Evolutionary conservation across 441 rosid species (phyloP).

Genomic region (Rhodomyrtus psidioides): DNA sequence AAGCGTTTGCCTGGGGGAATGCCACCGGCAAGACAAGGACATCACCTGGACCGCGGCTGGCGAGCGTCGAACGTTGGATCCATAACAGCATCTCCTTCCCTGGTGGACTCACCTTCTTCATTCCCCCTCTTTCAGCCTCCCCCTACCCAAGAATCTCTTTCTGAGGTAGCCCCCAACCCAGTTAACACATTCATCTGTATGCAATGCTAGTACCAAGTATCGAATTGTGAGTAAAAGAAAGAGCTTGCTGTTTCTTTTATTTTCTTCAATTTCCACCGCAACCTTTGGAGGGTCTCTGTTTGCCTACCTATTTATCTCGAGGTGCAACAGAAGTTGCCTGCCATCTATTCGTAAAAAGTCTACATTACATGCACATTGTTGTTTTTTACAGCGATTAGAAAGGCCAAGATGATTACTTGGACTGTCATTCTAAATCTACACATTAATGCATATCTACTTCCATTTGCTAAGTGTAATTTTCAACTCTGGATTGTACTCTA

Average conservation of each 20-base stretch:
- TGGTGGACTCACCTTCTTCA: conserved; percentile 15
- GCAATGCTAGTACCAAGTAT: not conserved
- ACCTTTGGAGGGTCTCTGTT: not conserved
- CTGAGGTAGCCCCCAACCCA: conserved; percentile 17
- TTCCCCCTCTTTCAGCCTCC: conserved; percentile 37
- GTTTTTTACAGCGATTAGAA: not conserved
- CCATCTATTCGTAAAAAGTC: not conserved
- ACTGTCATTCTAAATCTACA: not conserved
- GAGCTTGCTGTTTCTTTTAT: not conserved
- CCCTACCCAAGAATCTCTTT: conserved; percentile 17
- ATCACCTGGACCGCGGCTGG: conserved; percentile 3
- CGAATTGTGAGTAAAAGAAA: not conserved
- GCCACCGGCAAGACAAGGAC: conserved; percentile 10
- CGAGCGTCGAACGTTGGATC: conserved; percentile 4
- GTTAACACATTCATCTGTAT: not conserved
- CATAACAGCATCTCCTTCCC: conserved; percentile 18
- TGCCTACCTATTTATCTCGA: not conserved
- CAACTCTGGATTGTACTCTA: not conserved
- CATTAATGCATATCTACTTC: not conserved
- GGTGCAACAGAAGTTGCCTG: not conserved
- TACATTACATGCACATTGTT: not conserved
- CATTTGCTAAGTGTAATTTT: not conserved
- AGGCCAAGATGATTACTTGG: not conserved
- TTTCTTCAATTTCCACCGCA: not conserved
- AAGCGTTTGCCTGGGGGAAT: conserved; percentile 4